Conservation (phyloP, 805 yeast species). For the Saccharomycopsis lassenensis region DNA sequence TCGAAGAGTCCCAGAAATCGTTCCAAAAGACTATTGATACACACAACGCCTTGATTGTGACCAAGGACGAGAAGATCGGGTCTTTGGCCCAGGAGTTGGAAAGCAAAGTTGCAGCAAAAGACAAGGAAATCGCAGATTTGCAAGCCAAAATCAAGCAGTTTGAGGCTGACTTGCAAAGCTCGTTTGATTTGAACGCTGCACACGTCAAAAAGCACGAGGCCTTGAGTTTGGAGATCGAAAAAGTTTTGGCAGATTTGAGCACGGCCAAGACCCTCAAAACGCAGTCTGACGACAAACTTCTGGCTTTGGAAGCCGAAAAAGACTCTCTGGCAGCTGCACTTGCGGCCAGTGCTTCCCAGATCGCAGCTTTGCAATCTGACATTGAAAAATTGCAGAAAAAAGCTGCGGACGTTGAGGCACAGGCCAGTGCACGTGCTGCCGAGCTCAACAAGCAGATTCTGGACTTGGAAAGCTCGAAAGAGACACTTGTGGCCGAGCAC, state of each 20-base stretch:
- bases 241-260: constrained; percentile 13
- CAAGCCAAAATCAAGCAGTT: neutral
- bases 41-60: constrained; percentile 5
- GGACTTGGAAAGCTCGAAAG: neutral
- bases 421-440: constrained; percentile 1
- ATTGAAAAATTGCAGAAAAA: neutral
- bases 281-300: too few species aligned
- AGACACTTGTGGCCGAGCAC: neutral
- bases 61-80: constrained; percentile 12
- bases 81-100: constrained; percentile 7
- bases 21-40: constrained; percentile 4
- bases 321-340: too few species aligned
- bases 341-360: too few species aligned
- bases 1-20: constrained; percentile 6
- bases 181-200: neutral
- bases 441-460: neutral
- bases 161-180: neutral
- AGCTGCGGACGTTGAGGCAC: constrained; percentile 1
- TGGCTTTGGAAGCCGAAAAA: too few species aligned
- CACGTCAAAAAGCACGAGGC: constrained; percentile 3
- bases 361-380: too few species aligned
- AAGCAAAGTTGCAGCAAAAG: neutral
- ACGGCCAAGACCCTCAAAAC: constrained; percentile 8
- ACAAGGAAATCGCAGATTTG: neutral
- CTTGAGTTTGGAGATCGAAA: constrained; percentile 5